Conservation (phyloP, 352 stramenopile species). For the Phytophthora litchii region DNA sequence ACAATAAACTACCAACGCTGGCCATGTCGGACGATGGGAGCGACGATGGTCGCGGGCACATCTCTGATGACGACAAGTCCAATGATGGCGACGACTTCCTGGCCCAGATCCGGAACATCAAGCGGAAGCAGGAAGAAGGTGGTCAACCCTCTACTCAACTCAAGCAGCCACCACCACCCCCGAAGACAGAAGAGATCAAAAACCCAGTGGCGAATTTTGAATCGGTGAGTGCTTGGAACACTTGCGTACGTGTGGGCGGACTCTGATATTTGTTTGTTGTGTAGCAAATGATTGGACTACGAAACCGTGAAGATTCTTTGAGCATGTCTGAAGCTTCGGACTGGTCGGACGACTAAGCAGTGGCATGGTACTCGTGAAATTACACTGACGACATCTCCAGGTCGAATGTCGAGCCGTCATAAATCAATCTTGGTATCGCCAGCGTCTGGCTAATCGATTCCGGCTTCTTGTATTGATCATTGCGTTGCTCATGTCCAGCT, state of each 20-base stretch:
- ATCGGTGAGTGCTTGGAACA: slow-evolving; percentile 33
- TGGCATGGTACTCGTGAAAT: slow-evolving; percentile 9
- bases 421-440: slow-evolving; percentile 44
- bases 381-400: slow-evolving; percentile 22
- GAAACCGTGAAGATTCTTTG: slow-evolving; percentile 75
- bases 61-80: slow-evolving; percentile 62
- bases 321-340: slow-evolving; percentile 87
- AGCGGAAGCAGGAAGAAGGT: slow-evolving; percentile 77
- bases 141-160: slow-evolving; percentile 14
- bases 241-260: not conserved
- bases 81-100: slow-evolving; percentile 84
- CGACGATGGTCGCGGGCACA: slow-evolving; percentile 42
- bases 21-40: slow-evolving; percentile 87
- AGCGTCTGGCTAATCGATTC: slow-evolving; percentile 38
- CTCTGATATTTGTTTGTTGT: slow-evolving; percentile 10
- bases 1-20: slow-evolving; percentile 65
- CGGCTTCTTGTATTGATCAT: slow-evolving; percentile 29
- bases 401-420: slow-evolving; percentile 17
- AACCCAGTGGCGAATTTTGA: slow-evolving; percentile 73
- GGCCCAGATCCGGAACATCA: slow-evolving; percentile 82
- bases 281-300: slow-evolving; percentile 86
- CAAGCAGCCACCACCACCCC: slow-evolving; percentile 33
- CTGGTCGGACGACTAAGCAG: slow-evolving; percentile 86
- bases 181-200: slow-evolving; percentile 56
- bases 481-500: slow-evolving; percentile 14